These are phyloP conservation scores for Nectriaceae sp. DNA, from an alignment of 2,329 filamentous ascomycete species.

Conservation along the genomic window DNA sequence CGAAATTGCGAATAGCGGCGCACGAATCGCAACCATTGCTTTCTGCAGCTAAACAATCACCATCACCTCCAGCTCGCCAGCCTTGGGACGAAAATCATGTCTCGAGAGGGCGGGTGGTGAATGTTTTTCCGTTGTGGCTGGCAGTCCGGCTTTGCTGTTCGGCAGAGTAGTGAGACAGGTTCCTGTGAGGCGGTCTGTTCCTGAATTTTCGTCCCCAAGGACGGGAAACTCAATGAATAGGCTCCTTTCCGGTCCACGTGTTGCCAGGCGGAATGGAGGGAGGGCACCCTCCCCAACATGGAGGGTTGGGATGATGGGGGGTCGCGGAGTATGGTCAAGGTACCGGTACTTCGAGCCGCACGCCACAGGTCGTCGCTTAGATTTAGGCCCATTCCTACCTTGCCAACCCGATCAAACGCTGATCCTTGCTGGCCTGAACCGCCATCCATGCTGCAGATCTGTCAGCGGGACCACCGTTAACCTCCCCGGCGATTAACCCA, in stretches of 20 bases:
- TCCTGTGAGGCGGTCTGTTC: conserved; percentile 6
- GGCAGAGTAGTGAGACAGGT: conserved; percentile 9
- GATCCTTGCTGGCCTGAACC: background rate
- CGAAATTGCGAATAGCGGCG: too few relatives aligned
- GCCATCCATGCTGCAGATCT: conserved; percentile 10
- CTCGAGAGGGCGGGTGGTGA: background rate
- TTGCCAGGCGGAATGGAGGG: conserved; percentile 5
- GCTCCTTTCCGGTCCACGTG: conserved; percentile 10
- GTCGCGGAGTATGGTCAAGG: background rate
- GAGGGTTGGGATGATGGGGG: background rate
- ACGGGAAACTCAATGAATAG: conserved; percentile 4
- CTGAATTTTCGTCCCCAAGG: conserved; percentile 6
- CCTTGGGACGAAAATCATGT: background rate
- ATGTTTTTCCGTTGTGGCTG: conserved; percentile 5
- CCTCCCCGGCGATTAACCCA: conserved; percentile 3
- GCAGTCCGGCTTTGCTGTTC: background rate
- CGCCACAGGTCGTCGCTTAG: conserved; percentile 8
- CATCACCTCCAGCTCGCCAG: too few relatives aligned
- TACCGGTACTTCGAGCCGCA: conserved; percentile 14
- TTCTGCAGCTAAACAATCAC: too few relatives aligned
- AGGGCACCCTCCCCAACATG: background rate
- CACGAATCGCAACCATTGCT: too few relatives aligned
- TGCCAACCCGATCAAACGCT: conserved; percentile 4
- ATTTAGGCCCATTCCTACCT: conserved; percentile 6
- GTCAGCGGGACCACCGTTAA: conserved; percentile 9